Percentiles rank a stretch among this genome's conserved stretches.
Conservation (phyloP, 768 basidiomycete genomes). For the Rhodosporidiobolus odoratus region DNA sequence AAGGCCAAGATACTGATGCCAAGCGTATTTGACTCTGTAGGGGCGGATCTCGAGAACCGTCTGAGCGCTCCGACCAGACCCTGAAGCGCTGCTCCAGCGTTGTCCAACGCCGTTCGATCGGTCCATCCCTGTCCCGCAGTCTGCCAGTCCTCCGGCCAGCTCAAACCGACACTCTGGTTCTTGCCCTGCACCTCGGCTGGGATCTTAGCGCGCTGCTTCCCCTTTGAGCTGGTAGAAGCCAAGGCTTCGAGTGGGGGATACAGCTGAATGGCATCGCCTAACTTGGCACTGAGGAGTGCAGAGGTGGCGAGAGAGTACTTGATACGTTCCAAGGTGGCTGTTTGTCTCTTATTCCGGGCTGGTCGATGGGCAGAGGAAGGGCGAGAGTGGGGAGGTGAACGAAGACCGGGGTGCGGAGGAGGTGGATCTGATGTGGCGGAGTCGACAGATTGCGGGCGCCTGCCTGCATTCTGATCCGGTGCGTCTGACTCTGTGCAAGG, state of each 20-base stretch:
- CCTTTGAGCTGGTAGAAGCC: not conserved
- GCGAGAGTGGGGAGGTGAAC: not conserved
- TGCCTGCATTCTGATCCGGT: too few species aligned
- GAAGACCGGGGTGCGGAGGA: not conserved
- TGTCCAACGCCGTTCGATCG: conserved; percentile 1
- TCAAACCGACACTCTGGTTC: too few species aligned
- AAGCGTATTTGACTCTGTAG: too few species aligned
- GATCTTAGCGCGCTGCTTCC: too few species aligned
- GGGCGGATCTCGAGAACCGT: not conserved
- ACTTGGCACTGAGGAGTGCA: conserved; percentile 13
- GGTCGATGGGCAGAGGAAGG: not conserved
- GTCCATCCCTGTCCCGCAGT: conserved; percentile 4
- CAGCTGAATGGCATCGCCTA: conserved; percentile 27
- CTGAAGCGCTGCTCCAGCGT: not conserved
- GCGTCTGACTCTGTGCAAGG: too few species aligned
- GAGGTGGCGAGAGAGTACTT: conserved; percentile 34
- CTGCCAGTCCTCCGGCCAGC: conserved; percentile 1
- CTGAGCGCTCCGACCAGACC: not conserved
- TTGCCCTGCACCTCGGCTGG: too few species aligned
- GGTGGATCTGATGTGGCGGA: too few species aligned
- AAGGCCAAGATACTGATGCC: too few species aligned
- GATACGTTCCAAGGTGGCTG: not conserved
- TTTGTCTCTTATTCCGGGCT: not conserved
- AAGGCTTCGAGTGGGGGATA: conserved; percentile 20
- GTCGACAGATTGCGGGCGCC: too few species aligned